Base-by-base conservation (phyloP, 352 stramenopile species). In the Phytophthora parvispora region DNA sequence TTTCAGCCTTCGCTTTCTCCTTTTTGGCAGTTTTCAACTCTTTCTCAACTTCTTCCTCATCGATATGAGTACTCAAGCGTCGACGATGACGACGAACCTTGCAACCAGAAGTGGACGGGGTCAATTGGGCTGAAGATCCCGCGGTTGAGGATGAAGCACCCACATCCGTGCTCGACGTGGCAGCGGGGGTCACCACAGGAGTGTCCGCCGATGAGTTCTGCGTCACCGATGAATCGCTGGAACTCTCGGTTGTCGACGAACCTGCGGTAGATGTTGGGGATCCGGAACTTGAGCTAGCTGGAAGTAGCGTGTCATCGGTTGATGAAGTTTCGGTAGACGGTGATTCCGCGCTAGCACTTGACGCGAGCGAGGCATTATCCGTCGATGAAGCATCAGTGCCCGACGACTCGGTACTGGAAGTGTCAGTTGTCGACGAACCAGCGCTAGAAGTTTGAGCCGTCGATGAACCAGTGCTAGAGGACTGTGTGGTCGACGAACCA, bases 21-120 rank as follows among this genome's bases (percentile, higher is more conserved):
- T 72, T 69, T 22, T 75, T 27, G 15, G 64, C 63, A 29, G 49
- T 31, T 9, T 80, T 52, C 47, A 77, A 59, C 16, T 79, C 71
- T 5, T 75, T 45, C 29, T 80, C 63, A 42, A 82, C 48, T 18
- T 71, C 51, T 1, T 67, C 58, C 55, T 79, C 62, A 16, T 63
- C 54, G 29, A 71, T 77, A 51, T 12, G 59, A 2, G 25, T 13
- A 18, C 56, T 28, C 36, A 78, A 48, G 9, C 75, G 70, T 8
- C 74, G 66, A 47, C 62, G 58, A 15, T 49, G 45, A 20, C 57
- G 56, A 25, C 65, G 70, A 7, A 64, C 61, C 31, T 54, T 74
- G 59, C 70, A 74, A n/a, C 61, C 72, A 61, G 67, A 73, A 20
- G 66, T 63, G 24, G 50, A 52, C 6, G 65, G 58, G 12, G 49